These are phyloP conservation scores for Lodderomyces elongisporus DNA, from an alignment of 1,139 yeast species.

Conservation along the genomic window DNA sequence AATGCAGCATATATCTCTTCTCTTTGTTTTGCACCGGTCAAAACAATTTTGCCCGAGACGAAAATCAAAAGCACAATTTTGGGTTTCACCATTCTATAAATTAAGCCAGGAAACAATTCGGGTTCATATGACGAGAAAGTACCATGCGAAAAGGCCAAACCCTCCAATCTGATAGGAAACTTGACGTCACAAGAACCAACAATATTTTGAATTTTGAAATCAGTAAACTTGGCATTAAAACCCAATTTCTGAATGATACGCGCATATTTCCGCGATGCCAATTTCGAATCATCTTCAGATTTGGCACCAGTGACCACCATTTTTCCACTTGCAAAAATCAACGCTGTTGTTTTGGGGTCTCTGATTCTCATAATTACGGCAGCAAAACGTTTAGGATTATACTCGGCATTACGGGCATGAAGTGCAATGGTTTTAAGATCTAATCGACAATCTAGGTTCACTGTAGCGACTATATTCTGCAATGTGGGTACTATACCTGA, in stretches of 20 bases:
- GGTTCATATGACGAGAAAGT: constrained; percentile 99
- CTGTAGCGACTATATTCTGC: constrained; percentile 97
- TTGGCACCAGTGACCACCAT: constrained; percentile 99
- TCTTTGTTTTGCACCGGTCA: constrained; percentile 98
- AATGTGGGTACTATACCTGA: constrained; percentile 95
- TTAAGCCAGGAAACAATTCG: constrained; percentile 95
- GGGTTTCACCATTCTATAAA: constrained; percentile 99
- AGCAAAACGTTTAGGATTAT: constrained; percentile 96
- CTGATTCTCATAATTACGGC: constrained; percentile 99
- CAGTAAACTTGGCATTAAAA: constrained; percentile 92
- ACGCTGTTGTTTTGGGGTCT: constrained; percentile 97
- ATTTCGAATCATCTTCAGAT: constrained; percentile 94
- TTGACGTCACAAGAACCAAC: constrained; percentile 99
- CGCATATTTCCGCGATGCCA: constrained; percentile 96
- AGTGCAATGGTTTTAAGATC: constrained; percentile 95
- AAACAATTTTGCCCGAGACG: constrained; percentile 94
- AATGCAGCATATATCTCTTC: constrained; percentile 98
- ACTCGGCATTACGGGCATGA: constrained; percentile 99
- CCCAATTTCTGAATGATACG: constrained; percentile 97
- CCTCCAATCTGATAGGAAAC: constrained; percentile 95
- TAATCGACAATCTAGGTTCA: constrained; percentile 89
- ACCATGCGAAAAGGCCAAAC: constrained; percentile 97
- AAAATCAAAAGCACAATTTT: constrained; percentile 92
- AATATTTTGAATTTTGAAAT: constrained; percentile 94
- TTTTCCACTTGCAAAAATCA: constrained; percentile 96